Conservation (phyloP, 2,329 filamentous ascomycete genomes). For the Xylaria hypoxylon region DNA sequence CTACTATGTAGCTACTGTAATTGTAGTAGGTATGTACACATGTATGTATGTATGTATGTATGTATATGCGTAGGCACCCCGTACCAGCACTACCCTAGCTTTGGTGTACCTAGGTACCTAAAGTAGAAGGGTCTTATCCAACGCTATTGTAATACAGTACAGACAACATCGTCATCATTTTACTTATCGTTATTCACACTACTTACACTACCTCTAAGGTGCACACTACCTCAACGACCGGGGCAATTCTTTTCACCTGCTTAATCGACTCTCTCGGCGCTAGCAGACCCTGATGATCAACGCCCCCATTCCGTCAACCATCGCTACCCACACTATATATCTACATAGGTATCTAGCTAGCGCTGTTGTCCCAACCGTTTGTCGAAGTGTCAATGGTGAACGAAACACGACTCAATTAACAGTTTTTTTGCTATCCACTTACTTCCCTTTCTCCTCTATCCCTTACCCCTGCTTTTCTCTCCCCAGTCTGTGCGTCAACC, state of each 20-base stretch:
- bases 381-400: constrained; percentile 3
- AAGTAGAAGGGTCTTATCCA: neutral
- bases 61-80: neutral
- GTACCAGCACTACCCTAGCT: constrained; percentile 1
- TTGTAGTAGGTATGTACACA: too few relatives aligned
- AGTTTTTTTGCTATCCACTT: constrained; percentile 6
- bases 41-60: neutral
- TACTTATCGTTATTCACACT: neutral
- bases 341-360: neutral
- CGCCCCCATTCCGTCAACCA: neutral
- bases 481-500: constrained; percentile 10
- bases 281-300: neutral
- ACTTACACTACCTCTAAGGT: too few relatives aligned
- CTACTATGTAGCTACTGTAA: neutral
- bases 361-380: too few relatives aligned
- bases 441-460: constrained; percentile 1
- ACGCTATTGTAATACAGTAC: neutral
- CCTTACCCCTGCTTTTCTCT: constrained; percentile 24
- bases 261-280: neutral
- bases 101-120: neutral
- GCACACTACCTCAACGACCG: neutral
- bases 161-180: constrained; percentile 16
- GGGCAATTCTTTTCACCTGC: neutral
- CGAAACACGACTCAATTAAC: constrained; percentile 28
- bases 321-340: neutral